Evolutionary conservation across 2,329 filamentous ascomycete genomes (phyloP), one percentile per base, ranked within the genome.

Genomic region (Phaeophleospora eucalypticola): DNA sequence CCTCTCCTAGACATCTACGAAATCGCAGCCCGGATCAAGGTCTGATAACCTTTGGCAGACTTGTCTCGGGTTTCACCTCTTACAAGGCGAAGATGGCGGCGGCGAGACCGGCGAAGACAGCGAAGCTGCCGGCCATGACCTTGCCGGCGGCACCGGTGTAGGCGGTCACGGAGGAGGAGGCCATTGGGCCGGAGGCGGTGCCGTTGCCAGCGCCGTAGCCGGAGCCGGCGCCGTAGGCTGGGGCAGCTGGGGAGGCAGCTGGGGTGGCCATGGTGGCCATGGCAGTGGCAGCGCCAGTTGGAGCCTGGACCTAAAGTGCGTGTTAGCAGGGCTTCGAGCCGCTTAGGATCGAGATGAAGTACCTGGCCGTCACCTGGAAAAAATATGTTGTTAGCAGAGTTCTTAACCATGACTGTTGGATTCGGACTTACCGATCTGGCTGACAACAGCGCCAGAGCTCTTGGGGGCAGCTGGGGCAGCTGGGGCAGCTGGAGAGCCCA

Each of bases 131-230:
- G 14, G 37, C 36, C 14, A 19, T 35, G 19, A 40, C 40, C 41
- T 48, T 37, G 16, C 15, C 41, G 16, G 45, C 45, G 41, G 32
- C 44, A 36, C 45, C 45, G 18, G 44, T 44, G 39, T 51, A 51
- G 14, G 45, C 36, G 14, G 40, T 40, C 6, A 46, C 20, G n/a
- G 20, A 21, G 17, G 16, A 20, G 39, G 39, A 40, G 24, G 39
- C 16, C 6, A 33, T 21, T 15, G 48, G 18, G 24, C 32, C 43
- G n/a, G 41, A 21, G 12, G 27, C 34, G 17, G 36, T 46, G 38
- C 18, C 36, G 27, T 36, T 41, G 41, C 18, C 40, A 36, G 44
- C 27, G 36, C 37, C 17, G 44, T 38, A 29, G 24, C 6, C 6
- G 24, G 7, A 29, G 24, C 24, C 12, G 24, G 24, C n/a, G n/a